phyloP scores from a whole-genome alignment of 2,329 filamentous ascomycete species.

The Hawksworthiomyces lignivorus region DNA sequence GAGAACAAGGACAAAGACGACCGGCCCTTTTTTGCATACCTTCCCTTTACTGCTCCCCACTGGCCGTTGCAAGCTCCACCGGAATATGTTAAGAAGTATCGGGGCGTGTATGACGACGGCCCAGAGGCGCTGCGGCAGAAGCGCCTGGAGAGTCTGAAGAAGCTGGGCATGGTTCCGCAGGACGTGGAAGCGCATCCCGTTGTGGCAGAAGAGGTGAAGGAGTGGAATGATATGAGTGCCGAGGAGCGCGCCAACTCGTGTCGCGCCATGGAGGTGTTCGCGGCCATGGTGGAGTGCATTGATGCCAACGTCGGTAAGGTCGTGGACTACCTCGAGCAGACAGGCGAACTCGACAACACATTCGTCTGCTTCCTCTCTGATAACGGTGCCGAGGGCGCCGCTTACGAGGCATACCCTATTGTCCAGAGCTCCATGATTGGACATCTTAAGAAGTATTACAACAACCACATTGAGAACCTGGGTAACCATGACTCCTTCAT shows the following conservation, averaged over 20 bases:
- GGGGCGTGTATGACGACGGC: conserved; percentile 52
- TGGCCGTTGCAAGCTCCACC: conserved; percentile 55
- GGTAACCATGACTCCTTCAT: conserved; percentile 46
- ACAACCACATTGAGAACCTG: conserved; percentile 48
- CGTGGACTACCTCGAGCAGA: conserved; percentile 45
- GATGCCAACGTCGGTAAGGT: conserved; percentile 54
- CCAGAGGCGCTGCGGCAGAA: conserved; percentile 47
- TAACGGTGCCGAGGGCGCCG: conserved; percentile 13
- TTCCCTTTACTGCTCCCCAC: conserved; percentile 55
- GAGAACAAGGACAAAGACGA: conserved; percentile 21
- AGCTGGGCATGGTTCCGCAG: conserved; percentile 45
- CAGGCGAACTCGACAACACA: conserved; percentile 55
- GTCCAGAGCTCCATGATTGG: conserved; percentile 16
- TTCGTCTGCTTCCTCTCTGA: conserved; percentile 12
- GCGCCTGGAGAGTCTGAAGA: conserved; percentile 46
- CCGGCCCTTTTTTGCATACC: conserved; percentile 49
- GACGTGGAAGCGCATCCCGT: conserved; percentile 45
- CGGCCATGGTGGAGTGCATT: conserved; percentile 57
- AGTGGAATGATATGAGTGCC: conserved; percentile 38
- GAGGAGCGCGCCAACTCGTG: conserved; percentile 40
- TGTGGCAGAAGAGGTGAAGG: conserved; percentile 35
- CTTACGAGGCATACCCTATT: conserved; percentile 13
- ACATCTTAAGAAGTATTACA: conserved; percentile 41
- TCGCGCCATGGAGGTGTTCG: conserved; percentile 54
- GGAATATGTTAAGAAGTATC: conserved; percentile 48